Evolutionary conservation across 73 alveolate genomes (phyloP).

Genomic region (Blepharisma stoltei): DNA sequence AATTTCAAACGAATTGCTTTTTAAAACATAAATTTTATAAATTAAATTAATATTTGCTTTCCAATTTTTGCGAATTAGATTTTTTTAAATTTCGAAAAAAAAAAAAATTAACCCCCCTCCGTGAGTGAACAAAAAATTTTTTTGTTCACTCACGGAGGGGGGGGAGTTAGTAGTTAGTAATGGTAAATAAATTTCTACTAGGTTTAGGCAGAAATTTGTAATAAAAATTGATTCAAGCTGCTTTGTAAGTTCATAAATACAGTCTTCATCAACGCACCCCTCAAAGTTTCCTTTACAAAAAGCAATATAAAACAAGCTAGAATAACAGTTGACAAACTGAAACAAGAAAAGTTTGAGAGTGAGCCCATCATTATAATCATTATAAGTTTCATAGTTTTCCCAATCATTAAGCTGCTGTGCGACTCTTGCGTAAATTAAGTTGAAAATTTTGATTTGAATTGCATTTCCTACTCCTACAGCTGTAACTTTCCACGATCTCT

Average conservation of each 20-base stretch:
- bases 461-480: background rate
- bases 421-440: background rate
- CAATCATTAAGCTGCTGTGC: slow-evolving; percentile 12
- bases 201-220: background rate
- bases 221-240: background rate
- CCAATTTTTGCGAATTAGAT: too few species aligned
- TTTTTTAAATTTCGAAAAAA: too few species aligned
- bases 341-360: slow-evolving; percentile 23
- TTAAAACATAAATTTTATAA: too few species aligned
- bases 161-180: background rate
- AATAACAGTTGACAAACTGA: background rate
- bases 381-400: slow-evolving; percentile 25
- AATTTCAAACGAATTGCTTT: too few species aligned
- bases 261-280: slow-evolving; percentile 9
- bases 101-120: too few species aligned
- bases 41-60: too few species aligned
- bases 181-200: slow-evolving; percentile 22
- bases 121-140: too few species aligned
- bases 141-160: too few species aligned
- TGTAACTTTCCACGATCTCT: slow-evolving; percentile 15
- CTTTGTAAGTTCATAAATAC: background rate
- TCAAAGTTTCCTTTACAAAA: slow-evolving; percentile 1
- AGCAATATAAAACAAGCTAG: slow-evolving; percentile 21
- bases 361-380: slow-evolving; percentile 1
- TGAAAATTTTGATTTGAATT: slow-evolving; percentile 18